Base-by-base conservation (phyloP, 164 flowering plant genomes). In the Houttuynia cordata region DNA sequence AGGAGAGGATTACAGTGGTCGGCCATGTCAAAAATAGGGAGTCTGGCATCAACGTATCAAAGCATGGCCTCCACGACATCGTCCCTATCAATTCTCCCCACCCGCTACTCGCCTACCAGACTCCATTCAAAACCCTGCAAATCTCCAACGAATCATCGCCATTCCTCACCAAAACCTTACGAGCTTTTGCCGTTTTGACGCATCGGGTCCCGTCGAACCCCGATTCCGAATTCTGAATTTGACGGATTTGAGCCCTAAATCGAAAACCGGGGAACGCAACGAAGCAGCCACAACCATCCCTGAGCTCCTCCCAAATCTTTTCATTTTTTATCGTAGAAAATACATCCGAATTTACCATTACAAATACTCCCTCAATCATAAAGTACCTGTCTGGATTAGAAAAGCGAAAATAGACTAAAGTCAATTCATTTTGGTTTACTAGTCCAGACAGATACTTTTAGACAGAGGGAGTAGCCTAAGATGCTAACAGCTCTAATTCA, bases 61-160 rank as follows among this genome's bases (percentile, higher is more conserved):
- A 88, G 93, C 98, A 92, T 92, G 56, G 95, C 95, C 12, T 88
- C 83, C 20, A 88, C 93, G 64, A 95, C 96, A 67, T 72, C 83
- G 60, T 85, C 78, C 8, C 91, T 71, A 61, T 92, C 87, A 74
- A 92, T 88, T 58, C 77, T 63, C 6, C 98, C 96, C 96, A 87
- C 1, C 95, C 96, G 19, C 95, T 96, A 56, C 96, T 88, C 5
- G 95, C 85, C 76, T 92, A 96, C 98, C 98, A 92, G 95, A 92
- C 82, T 17, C 95, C 98, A 59, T 92, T 92, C 40, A 88, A 67
- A 13, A 91, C 82, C 65, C 93, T 62, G 74, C 93, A 85, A 45
- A 91, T 87, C 53, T 81, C 87, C 55, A 92, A 67, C 53, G 89
- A 85, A 66, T 92, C 98, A 58, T 72, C 69, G 39, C 95, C 93